Conservation (phyloP, 441 rosid genomes). For the Omphalea diandra region DNA sequence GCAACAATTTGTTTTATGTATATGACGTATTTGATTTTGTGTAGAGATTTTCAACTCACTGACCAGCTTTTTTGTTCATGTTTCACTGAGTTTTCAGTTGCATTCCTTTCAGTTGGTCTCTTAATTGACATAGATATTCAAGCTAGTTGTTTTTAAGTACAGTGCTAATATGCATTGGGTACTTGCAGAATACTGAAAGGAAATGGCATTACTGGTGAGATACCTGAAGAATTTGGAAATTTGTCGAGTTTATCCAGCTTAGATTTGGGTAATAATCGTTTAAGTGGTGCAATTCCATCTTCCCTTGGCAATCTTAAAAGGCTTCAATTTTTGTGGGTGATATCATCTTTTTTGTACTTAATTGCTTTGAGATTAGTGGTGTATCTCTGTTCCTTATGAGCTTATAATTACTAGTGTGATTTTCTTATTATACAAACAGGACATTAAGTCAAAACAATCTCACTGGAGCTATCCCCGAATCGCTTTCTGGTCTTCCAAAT, state of each 20-base stretch:
- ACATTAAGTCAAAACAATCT: constrained; percentile 82
- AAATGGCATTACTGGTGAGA: constrained; percentile 78
- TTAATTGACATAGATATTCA: neutral
- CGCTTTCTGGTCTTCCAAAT: constrained; percentile 55
- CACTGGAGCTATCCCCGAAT: constrained; percentile 67
- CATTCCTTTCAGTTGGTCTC: neutral
- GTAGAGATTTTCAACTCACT: neutral
- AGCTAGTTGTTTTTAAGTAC: neutral
- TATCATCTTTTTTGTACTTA: constrained; percentile 14
- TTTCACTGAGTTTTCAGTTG: neutral
- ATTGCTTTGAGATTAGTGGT: constrained; percentile 10
- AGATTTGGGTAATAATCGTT: constrained; percentile 79
- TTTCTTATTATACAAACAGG: constrained; percentile 42
- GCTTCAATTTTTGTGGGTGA: constrained; percentile 90
- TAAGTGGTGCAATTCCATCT: constrained; percentile 76
- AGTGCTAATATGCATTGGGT: constrained; percentile 8
- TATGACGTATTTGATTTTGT: neutral
- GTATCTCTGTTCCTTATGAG: constrained; percentile 11
- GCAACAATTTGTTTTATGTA: neutral
- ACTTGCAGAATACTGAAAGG: constrained; percentile 72
- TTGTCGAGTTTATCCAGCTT: constrained; percentile 73
- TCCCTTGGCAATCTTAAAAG: constrained; percentile 74
- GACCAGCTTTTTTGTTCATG: neutral
- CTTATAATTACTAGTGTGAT: constrained; percentile 2
- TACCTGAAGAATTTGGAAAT: constrained; percentile 85